Evolutionary conservation across 2,329 filamentous ascomycete species (phyloP), one percentile per base, ranked within the genome.

Genomic region (Dothidotthia symphoricarpi): DNA sequence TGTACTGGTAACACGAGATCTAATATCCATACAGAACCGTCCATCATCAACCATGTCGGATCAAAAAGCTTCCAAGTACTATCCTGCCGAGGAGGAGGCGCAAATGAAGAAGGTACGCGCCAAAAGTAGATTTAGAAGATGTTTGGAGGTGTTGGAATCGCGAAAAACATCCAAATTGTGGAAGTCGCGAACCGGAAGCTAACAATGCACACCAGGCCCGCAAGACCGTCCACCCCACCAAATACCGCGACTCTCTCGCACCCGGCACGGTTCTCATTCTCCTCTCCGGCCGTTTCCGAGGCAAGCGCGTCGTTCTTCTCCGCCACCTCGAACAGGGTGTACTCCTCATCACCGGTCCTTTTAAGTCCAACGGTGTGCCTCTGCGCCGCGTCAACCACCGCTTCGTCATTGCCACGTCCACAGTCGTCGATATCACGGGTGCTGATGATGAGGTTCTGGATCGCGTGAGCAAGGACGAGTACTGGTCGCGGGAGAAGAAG

Each of bases 281-380:
- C 70, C 89, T 98, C 70, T 91, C 93, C 70, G 93, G 93, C 67
- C 91, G 93, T 69, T 98, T 97, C 88, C 89, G 93, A 66, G 93
- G 93, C 81, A 97, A 97, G 88, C 93, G 93, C 71, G 93, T 97
- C 67, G 81, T 98, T 68, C 89, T 96, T 74, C 86, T 98, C 71
- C 96, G 96, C 82, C 82, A 85, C 73, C 89, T 97, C 69, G 81
- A 86, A 66, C 88, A 96, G 78, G 93, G 93, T 75, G 87, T 95
- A 55, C 88, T 98, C 71, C 87, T 98, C 71, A 89, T 98, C 66
- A 98, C 93, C 68, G 93, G 93, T 61, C 93, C 93, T 71, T 98
- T 97, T 87, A 97, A 97, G 83, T 85, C 97, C 77, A 98, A 98
- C 80, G 93, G 93, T 73, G 93, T 98, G 48, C 93, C 93, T 57